phyloP scores from a whole-genome alignment of 2,329 filamentous ascomycete species.

The Pseudocercospora eumusae region DNA sequence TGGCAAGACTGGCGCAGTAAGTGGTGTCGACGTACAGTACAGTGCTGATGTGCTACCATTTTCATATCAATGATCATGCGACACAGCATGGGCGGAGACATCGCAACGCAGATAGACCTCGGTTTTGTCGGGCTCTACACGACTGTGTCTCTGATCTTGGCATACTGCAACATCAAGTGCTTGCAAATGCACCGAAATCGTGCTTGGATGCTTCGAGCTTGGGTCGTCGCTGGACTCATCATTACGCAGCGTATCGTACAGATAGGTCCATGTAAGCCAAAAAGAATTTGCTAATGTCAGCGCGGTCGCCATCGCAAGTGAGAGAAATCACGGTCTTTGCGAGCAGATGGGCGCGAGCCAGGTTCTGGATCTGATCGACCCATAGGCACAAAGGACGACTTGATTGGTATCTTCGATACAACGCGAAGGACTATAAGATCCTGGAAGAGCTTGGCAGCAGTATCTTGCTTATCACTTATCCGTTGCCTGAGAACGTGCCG shows the following conservation, averaged over 20 bases:
- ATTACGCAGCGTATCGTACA: conserved; percentile 11
- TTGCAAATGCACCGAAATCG: conserved; percentile 64
- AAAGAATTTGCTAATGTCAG: conserved; percentile 1
- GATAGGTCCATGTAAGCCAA: neutral
- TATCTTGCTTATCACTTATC: conserved; percentile 11
- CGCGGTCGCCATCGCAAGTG: conserved; percentile 37
- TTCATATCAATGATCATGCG: conserved; percentile 59
- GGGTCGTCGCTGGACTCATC: conserved; percentile 7
- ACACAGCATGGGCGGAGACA: conserved; percentile 55
- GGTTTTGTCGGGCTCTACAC: conserved; percentile 51
- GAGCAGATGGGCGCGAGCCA: conserved; percentile 32
- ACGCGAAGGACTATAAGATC: conserved; percentile 14
- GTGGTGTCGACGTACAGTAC: too few species aligned
- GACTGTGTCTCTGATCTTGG: conserved; percentile 47
- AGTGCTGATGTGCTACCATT: neutral
- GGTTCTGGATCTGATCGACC: conserved; percentile 36
- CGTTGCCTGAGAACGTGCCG: conserved; percentile 3
- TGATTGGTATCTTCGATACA: conserved; percentile 12
- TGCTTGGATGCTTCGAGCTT: conserved; percentile 61
- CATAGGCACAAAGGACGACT: conserved; percentile 7
- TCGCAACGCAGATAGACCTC: conserved; percentile 52
- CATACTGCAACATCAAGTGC: conserved; percentile 59
- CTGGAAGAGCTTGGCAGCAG: conserved; percentile 14
- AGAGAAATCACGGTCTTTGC: conserved; percentile 33
- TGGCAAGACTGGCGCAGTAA: conserved; percentile 48